A percentile compares a stretch with the other conserved stretches of the same genome.
Conservation (phyloP, 164 flowering plant genomes). For the Piper betle region DNA sequence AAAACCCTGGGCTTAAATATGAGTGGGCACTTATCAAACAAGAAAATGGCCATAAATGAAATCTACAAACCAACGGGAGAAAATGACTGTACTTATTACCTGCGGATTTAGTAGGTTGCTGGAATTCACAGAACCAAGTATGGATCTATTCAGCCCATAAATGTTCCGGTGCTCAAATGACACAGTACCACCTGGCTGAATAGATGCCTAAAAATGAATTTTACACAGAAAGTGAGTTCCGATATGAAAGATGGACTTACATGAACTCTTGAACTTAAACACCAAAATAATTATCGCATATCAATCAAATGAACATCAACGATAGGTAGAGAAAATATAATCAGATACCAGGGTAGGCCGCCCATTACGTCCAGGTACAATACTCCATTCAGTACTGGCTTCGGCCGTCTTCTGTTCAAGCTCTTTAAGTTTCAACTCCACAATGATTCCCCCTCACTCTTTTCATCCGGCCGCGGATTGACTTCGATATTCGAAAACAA, state of each 20-base stretch:
- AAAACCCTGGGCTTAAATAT: too few species aligned
- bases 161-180: conserved; percentile 92
- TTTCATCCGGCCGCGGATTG: conserved; percentile 92
- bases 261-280: neutral
- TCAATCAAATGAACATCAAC: neutral
- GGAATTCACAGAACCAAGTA: conserved; percentile 86
- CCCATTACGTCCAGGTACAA: conserved; percentile 94
- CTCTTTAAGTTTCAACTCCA: conserved; percentile 94
- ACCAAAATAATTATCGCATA: neutral
- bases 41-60: neutral
- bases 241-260: neutral
- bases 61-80: neutral
- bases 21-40: too few species aligned
- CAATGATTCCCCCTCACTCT: conserved; percentile 95
- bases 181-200: conserved; percentile 97
- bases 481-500: conserved; percentile 96
- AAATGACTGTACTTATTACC: conserved; percentile 23
- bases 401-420: conserved; percentile 93
- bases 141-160: conserved; percentile 77
- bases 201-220: conserved; percentile 56
- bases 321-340: neutral
- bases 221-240: neutral
- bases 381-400: conserved; percentile 97
- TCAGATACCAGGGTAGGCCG: conserved; percentile 76
- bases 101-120: conserved; percentile 96